Evolutionary conservation across 129 eudicot species (phyloP).

Genomic region (Lonicera japonica): DNA sequence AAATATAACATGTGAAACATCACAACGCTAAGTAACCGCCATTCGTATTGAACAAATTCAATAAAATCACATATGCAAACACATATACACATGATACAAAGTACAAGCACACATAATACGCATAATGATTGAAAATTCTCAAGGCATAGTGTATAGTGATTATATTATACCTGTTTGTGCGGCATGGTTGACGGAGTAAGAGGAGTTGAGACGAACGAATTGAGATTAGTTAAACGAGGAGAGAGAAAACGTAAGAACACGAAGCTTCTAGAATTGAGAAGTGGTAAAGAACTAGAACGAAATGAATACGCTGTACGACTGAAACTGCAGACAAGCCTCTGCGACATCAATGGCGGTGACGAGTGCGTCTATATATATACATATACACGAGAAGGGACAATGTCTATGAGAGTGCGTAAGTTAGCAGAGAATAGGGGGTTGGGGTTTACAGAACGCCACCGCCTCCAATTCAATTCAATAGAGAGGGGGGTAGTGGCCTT

Average conservation of each 20-base stretch:
- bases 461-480: not conserved
- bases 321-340: constrained; percentile 5
- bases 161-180: not conserved
- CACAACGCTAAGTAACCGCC: too few relatives aligned
- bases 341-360: constrained; percentile 39
- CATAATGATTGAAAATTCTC: too few relatives aligned
- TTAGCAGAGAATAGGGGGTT: not conserved
- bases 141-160: too few relatives aligned
- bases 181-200: constrained; percentile 29
- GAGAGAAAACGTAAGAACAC: constrained; percentile 13
- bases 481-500: too few relatives aligned
- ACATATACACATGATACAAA: too few relatives aligned
- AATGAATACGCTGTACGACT: constrained; percentile 8
- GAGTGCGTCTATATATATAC: not conserved
- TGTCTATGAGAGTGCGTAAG: not conserved
- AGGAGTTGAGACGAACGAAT: constrained; percentile 8
- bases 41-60: too few relatives aligned
- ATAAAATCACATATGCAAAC: too few relatives aligned
- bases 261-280: constrained; percentile 22
- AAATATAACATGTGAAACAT: too few relatives aligned
- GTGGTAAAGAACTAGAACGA: constrained; percentile 7
- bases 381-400: not conserved
- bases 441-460: not conserved
- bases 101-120: too few relatives aligned
- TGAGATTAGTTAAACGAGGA: constrained; percentile 14